Evolutionary conservation across 495 filamentous ascomycete genomes (phyloP), one percentile per base, ranked within the genome.

Genomic region (Barbatosphaeria neglecta): DNA sequence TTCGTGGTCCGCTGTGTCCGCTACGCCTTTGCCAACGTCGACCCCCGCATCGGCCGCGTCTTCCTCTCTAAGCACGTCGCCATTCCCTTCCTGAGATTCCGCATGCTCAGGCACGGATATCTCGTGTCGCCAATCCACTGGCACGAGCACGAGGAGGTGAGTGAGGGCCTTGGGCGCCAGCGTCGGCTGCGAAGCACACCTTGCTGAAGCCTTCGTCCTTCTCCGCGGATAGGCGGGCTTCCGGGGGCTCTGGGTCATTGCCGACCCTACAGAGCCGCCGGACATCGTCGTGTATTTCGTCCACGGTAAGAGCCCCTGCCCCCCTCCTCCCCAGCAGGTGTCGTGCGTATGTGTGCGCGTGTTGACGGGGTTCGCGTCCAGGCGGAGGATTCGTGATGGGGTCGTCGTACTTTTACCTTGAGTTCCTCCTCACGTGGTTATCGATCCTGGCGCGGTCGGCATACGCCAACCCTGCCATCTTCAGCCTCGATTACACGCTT

Each of bases 361-460:
- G 1, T 19, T 35, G 13, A n/a, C 31, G 9, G 2, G 13, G 15
- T 15, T 2, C 31, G 13, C 16, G 13, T 7, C 1, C 25, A 81
- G 78, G 81, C 17, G 85, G 85, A 17, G 85, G 85, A 1, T 88
- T 89, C 53, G 74, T 77, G 2, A 83, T 90, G 81, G 85, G 85
- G 24, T 84, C 82, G 13, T 58, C 70, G 22, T 83, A 84, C 61
- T 90, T 90, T 60, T 90, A 90, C 58, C 74, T 89, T 18, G 85
- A 90, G 59, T 88, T 89, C 51, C 67, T 90, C 16, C 55, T 86
- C 28, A 73, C 79, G 22, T 85, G 78, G 78, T 53, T 80, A 15
- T 69, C 62, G 37, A 57, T 81, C 0, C 64, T 90, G 28, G 63
- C 68, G 23, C 61, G 72, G 15, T 58, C 66, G 27, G 82, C 82